phyloP scores from a whole-genome alignment of 495 filamentous ascomycete genomes.

The Apodospora peruviana region DNA sequence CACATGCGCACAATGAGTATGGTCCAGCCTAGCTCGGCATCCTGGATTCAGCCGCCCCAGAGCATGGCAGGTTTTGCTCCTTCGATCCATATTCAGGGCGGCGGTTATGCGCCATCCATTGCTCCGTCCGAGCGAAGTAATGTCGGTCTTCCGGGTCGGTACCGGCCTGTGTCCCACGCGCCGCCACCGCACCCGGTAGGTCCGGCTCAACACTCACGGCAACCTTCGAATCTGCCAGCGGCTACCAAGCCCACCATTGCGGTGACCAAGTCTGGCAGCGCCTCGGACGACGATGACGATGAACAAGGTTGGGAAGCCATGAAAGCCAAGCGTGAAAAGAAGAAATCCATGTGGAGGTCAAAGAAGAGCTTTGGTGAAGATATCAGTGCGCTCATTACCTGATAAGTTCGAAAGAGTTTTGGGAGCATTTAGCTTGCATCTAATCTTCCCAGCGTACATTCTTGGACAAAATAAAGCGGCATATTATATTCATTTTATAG shows the following conservation, averaged over 20 bases:
- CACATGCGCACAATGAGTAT: constrained; percentile 69
- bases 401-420: not conserved
- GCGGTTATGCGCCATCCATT: constrained; percentile 58
- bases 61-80: constrained; percentile 34
- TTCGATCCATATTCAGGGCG: constrained; percentile 39
- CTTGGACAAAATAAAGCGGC: not conserved
- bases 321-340: constrained; percentile 77
- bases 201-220: constrained; percentile 26
- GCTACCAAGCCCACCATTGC: constrained; percentile 25
- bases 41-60: constrained; percentile 38
- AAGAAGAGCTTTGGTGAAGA: constrained; percentile 50
- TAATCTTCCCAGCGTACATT: not conserved
- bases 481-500: not conserved
- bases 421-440: not conserved
- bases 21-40: constrained; percentile 62
- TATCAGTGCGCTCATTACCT: constrained; percentile 38
- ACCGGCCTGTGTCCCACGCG: constrained; percentile 75
- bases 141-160: constrained; percentile 82
- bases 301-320: constrained; percentile 80
- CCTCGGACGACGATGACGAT: constrained; percentile 70
- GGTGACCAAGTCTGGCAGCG: constrained; percentile 25
- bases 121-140: constrained; percentile 94
- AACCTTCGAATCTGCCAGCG: constrained; percentile 50
- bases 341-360: constrained; percentile 65
- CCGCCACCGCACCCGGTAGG: constrained; percentile 22